These are phyloP conservation scores for Panicum hallii DNA, from an alignment of 202 grass and related monocot genomes.

Conservation along the genomic window DNA sequence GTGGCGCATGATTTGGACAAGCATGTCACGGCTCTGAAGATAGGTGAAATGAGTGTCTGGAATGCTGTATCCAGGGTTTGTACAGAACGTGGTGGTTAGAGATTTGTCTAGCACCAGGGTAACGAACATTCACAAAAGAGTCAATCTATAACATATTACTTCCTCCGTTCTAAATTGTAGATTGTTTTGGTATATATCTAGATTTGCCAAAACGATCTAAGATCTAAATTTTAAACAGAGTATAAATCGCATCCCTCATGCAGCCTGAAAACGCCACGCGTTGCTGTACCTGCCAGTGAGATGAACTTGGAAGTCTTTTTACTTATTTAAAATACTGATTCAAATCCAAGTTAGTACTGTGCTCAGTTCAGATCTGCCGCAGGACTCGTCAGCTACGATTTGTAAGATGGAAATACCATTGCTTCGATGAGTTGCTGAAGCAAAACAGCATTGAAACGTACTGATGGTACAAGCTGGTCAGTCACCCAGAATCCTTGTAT, in stretches of 20 bases:
- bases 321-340: neutral
- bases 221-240: too few relatives aligned
- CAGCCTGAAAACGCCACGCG: neutral
- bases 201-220: too few relatives aligned
- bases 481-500: neutral
- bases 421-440: neutral
- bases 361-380: neutral
- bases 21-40: neutral
- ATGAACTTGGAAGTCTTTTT: neutral
- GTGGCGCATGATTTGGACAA: neutral
- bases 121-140: neutral
- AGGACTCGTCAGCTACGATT: neutral
- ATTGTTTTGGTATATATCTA: too few relatives aligned
- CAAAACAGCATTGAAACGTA: neutral
- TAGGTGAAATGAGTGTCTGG: neutral
- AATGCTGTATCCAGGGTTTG: neutral
- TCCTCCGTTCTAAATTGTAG: too few relatives aligned
- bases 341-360: neutral
- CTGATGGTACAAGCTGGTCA: conserved; percentile 20
- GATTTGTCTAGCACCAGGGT: conserved; percentile 5
- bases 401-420: neutral
- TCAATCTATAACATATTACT: neutral
- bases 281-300: neutral
- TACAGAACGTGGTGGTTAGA: neutral
- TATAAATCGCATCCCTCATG: neutral